phyloP scores from a whole-genome alignment of 306 rosid species.

The Lotus japonicus region DNA sequence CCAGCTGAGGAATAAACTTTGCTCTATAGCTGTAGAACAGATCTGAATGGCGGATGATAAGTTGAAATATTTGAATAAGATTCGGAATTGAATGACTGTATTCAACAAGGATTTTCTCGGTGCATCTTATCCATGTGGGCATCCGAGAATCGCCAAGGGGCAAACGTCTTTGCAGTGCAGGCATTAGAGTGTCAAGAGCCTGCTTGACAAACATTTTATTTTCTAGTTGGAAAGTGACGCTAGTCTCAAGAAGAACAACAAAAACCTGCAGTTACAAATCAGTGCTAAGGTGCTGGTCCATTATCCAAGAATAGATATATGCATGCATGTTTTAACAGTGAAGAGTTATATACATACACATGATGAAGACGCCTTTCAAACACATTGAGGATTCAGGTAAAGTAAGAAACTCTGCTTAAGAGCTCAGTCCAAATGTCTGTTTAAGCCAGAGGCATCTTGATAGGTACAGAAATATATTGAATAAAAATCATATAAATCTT shows the following conservation, averaged over 20 bases:
- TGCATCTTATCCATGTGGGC: slow-evolving; percentile 97
- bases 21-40: slow-evolving; percentile 98
- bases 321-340: not conserved
- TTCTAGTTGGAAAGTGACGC: slow-evolving; percentile 97
- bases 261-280: slow-evolving; percentile 69
- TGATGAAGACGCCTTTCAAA: no score
- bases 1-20: slow-evolving; percentile 99
- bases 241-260: slow-evolving; percentile 97
- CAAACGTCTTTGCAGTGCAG: slow-evolving; percentile 93
- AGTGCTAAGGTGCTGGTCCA: slow-evolving; percentile 15
- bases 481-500: no score
- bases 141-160: slow-evolving; percentile 95
- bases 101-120: slow-evolving; percentile 90
- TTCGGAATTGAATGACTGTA: slow-evolving; percentile 98
- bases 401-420: no score
- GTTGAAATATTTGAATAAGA: slow-evolving; percentile 97
- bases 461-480: no score
- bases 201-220: slow-evolving; percentile 99
- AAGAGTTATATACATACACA: no score
- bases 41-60: slow-evolving; percentile 96
- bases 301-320: not conserved
- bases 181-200: slow-evolving; percentile 99
- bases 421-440: no score
- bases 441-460: no score
- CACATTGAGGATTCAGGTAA: no score